Evolutionary conservation across 352 stramenopile species (phyloP).

Genomic region (Globisporangium spiculum): DNA sequence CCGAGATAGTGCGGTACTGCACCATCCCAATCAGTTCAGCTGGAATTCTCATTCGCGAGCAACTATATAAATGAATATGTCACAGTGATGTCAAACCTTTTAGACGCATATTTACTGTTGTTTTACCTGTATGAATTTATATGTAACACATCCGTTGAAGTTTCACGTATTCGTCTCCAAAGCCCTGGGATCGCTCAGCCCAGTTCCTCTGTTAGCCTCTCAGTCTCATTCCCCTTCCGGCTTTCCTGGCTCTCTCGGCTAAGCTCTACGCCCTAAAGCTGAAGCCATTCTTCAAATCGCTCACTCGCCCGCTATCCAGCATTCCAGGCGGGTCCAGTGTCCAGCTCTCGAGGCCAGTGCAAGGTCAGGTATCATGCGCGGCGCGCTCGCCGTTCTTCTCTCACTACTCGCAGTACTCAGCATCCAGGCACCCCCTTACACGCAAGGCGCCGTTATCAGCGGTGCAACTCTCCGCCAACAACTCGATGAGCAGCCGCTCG

Average conservation of each 20-base stretch:
- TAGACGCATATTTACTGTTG: too few species aligned
- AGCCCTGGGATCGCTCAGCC: not conserved
- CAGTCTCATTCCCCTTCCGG: not conserved
- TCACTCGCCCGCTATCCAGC: not conserved
- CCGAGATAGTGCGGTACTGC: not conserved
- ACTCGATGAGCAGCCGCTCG: not conserved
- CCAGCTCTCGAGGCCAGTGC: not conserved
- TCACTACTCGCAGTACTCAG: not conserved
- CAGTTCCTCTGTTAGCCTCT: not conserved
- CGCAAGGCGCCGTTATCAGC: too few species aligned
- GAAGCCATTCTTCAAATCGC: not conserved
- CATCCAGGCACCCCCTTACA: not conserved
- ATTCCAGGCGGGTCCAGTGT: not conserved
- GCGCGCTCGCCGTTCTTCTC: not conserved
- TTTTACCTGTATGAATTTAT: not conserved
- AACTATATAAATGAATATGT: constrained; percentile 6
- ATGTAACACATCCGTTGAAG: constrained; percentile 1
- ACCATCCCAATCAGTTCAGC: not conserved
- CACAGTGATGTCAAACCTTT: not conserved
- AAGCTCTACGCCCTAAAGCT: not conserved
- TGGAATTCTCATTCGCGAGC: not conserved
- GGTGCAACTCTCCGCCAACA: not conserved
- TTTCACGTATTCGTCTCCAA: not conserved
- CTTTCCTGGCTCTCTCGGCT: not conserved
- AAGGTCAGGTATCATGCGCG: not conserved